Base-by-base conservation (phyloP, 169 alveolate genomes). In the Babesia ovis region DNA sequence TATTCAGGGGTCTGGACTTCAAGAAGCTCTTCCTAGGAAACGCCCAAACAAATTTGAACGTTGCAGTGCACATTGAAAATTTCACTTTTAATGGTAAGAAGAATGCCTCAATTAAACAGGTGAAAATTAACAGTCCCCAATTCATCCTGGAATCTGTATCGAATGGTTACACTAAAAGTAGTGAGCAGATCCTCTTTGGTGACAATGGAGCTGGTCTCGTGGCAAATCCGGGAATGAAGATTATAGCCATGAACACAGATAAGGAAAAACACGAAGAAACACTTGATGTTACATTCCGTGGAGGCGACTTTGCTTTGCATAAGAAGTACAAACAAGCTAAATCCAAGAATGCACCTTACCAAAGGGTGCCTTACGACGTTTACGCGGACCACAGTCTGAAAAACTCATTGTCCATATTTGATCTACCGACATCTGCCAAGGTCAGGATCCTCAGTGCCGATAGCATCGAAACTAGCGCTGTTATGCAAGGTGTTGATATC, bases 31-130 rank as follows among this genome's bases (percentile, higher is more conserved):
- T 60, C 56, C 8, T 39, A 14, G 46, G 14, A 14, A 8, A 8
- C 23, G 14, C 16, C 23, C 25, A 50, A n/a, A 23, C 58, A 12
- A 20, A 12, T 5, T 9, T 14, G 8, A 14, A 43, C 29, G 51
- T 31, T 5, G 56, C 70, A 16, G 3, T 42, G 41, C 9, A 9
- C 57, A 14, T 39, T 12, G 37, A 5, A 18, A 60, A 42, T 25
- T 60, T 60, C 56, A 12, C 34, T 2, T 64, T 4, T 48, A 64
- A 64, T 25, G 74, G 74, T 0, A 45, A 32, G 22, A 23, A 31
- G 12, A 64, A 64, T 20, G 74, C 74, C 27, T 64, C 74, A 39
- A 27, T 64, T 18, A 64, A 45, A 56, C 74, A 45, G 50, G 25
- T 45, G 54, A 50, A 50, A 42, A 48, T 20, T 23, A 64, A 46